Evolutionary conservation across 2,329 filamentous ascomycete species (phyloP).

Genomic region (Phoma sp.): DNA sequence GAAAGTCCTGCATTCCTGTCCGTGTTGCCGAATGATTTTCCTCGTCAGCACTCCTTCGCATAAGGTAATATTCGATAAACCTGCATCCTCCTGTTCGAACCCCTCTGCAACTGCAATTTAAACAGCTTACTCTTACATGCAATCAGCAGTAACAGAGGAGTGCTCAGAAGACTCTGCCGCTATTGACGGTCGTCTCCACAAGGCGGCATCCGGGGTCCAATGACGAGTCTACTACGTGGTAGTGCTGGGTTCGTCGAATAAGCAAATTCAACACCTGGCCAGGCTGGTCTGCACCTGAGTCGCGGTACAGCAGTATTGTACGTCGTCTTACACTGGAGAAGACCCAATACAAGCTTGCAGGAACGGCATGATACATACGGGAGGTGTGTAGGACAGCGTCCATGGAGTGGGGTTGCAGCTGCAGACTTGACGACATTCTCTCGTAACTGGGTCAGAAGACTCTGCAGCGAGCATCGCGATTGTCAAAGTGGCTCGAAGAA

Average conservation of each 20-base stretch:
- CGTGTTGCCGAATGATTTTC: not conserved
- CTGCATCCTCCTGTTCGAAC: constrained; percentile 1
- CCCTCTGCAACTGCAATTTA: constrained; percentile 4
- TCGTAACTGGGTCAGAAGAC: constrained; percentile 5
- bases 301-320: not conserved
- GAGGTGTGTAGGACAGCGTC: not conserved
- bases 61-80: constrained; percentile 8
- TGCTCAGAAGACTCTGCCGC: not conserved
- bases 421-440: not conserved
- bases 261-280: not conserved
- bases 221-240: too few relatives aligned
- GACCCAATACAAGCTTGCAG: not conserved
- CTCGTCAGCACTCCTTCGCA: constrained; percentile 1
- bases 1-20: not conserved
- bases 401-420: not conserved
- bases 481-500: not conserved
- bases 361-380: not conserved
- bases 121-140: not conserved
- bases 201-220: not conserved
- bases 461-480: not conserved
- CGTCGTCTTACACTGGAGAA: not conserved
- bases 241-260: not conserved
- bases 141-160: not conserved
- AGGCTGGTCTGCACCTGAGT: not conserved
- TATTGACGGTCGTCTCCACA: not conserved